Conservation (phyloP, 2,329 filamentous ascomycete genomes). For the Hymenotorrendiella dingleyae region DNA sequence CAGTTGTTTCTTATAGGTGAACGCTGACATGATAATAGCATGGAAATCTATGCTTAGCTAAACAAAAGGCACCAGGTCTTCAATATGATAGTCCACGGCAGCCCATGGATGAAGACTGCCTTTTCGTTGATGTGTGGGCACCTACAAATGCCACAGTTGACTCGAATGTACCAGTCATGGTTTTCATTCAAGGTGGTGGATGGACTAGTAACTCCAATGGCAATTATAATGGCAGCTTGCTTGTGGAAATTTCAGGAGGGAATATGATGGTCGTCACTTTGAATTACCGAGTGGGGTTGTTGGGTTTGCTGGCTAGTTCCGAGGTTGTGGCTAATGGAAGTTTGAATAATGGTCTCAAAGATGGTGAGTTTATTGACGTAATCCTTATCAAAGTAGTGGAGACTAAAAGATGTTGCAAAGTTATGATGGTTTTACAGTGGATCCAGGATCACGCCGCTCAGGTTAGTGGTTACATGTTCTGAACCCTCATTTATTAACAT, state of each 20-base stretch:
- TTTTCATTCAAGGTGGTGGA: conserved; percentile 52
- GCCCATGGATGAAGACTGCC: conserved; percentile 53
- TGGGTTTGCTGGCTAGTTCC: conserved; percentile 61
- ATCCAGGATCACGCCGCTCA: too few species aligned
- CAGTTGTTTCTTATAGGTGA: background rate
- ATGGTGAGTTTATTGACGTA: conserved; percentile 3
- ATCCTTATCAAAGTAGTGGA: too few species aligned
- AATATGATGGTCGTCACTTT: conserved; percentile 63
- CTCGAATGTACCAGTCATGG: conserved; percentile 48
- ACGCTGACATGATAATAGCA: conserved; percentile 6
- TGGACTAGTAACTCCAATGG: conserved; percentile 44
- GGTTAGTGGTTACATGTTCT: too few species aligned
- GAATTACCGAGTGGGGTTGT: conserved; percentile 70
- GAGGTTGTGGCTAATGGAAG: conserved; percentile 37
- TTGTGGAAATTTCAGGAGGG: conserved; percentile 51
- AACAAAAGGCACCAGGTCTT: conserved; percentile 7
- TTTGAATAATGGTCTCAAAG: conserved; percentile 54
- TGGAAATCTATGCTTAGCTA: conserved; percentile 14
- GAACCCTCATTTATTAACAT: background rate
- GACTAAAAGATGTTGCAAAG: too few species aligned
- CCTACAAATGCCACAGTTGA: conserved; percentile 43
- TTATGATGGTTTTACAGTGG: too few species aligned
- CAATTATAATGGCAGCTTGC: conserved; percentile 53
- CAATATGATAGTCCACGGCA: conserved; percentile 18
- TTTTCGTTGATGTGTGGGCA: conserved; percentile 59